phyloP scores from a whole-genome alignment of 2,329 filamentous ascomycete species.

The Esteya vermicola region DNA sequence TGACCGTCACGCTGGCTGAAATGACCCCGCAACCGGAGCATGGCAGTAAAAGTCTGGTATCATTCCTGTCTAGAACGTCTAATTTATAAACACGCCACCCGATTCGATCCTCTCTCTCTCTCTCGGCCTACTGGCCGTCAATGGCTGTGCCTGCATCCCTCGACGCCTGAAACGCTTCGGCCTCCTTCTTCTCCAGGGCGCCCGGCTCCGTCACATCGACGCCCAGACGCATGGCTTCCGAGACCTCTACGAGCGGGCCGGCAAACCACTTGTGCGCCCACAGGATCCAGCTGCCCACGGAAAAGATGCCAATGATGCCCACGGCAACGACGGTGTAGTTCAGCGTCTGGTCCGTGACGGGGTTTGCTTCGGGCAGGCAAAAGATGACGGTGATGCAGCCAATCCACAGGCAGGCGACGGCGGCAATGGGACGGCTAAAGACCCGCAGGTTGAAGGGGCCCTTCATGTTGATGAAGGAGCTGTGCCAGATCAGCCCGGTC shows the following conservation, averaged over 20 bases:
- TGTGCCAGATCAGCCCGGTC: constrained; percentile 35
- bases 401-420: constrained; percentile 36
- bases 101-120: too few species aligned
- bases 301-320: constrained; percentile 36
- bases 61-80: too few species aligned
- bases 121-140: not conserved
- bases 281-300: constrained; percentile 32
- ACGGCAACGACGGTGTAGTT: constrained; percentile 47
- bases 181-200: constrained; percentile 22
- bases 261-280: constrained; percentile 41
- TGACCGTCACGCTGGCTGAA: too few species aligned
- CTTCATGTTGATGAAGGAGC: constrained; percentile 32
- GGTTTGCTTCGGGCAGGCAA: constrained; percentile 40
- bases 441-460: constrained; percentile 39
- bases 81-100: too few species aligned
- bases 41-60: too few species aligned
- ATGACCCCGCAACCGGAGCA: too few species aligned
- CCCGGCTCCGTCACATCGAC: constrained; percentile 32
- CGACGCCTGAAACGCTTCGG: constrained; percentile 7
- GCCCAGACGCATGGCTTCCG: constrained; percentile 31
- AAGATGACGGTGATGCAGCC: constrained; percentile 40
- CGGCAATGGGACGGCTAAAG: constrained; percentile 30
- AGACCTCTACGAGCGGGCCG: constrained; percentile 37
- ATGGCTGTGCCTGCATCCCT: not conserved
- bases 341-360: constrained; percentile 38